Percentiles rank a stretch among this genome's conserved stretches.
These are phyloP conservation scores for Otatea glauca DNA, from an alignment of 176 grass and related monocot species.

Conservation along the genomic window DNA sequence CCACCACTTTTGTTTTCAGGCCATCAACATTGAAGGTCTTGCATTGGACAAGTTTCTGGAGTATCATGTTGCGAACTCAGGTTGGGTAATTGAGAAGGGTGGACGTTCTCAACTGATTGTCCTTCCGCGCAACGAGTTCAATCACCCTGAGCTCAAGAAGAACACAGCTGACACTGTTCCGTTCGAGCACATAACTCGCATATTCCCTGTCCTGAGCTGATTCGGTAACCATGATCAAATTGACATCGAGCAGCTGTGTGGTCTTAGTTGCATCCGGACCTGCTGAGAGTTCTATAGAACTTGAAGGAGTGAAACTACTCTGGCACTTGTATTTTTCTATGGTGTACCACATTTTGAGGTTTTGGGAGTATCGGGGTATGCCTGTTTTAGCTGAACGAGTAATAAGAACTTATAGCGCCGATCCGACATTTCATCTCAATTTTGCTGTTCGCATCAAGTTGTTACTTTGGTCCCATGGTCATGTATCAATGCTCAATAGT, in stretches of 20 bases:
- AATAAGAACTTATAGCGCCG: neutral
- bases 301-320: slow-evolving; percentile 40
- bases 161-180: slow-evolving; percentile 70
- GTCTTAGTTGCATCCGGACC: neutral
- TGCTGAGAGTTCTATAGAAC: slow-evolving; percentile 17
- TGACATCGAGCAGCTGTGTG: neutral
- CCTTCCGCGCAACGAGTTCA: slow-evolving; percentile 80
- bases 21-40: slow-evolving; percentile 94
- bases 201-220: slow-evolving; percentile 88
- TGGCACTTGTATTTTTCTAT: neutral
- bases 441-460: neutral
- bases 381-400: slow-evolving; percentile 13
- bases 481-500: too few species aligned
- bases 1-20: slow-evolving; percentile 44
- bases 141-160: slow-evolving; percentile 97
- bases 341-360: neutral
- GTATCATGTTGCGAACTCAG: slow-evolving; percentile 75
- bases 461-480: neutral
- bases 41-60: slow-evolving; percentile 93
- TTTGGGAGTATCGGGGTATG: neutral
- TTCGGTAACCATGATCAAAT: slow-evolving; percentile 36
- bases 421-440: neutral
- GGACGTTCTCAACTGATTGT: slow-evolving; percentile 69
- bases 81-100: slow-evolving; percentile 81
- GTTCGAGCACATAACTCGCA: slow-evolving; percentile 83